A percentile compares a stretch with the other conserved stretches of the same genome.
phyloP scores from a whole-genome alignment of 2,329 filamentous ascomycete species.

The Ceratocystiopsis brevicomis region DNA sequence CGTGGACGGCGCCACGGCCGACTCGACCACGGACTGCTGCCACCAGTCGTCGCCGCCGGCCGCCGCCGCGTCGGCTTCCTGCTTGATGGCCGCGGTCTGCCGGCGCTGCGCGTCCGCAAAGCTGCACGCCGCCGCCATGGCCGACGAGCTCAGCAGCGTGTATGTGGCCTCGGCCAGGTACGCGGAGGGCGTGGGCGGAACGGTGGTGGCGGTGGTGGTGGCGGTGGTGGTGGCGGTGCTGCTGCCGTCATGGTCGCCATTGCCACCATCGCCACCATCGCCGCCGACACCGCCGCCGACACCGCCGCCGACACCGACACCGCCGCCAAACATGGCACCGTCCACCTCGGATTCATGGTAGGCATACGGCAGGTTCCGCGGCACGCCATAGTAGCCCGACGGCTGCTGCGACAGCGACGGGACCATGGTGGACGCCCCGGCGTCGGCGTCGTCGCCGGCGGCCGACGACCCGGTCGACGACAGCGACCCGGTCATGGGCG shows the following conservation, averaged over 20 bases:
- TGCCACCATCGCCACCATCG: too few relatives aligned
- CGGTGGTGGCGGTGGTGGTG: too few relatives aligned
- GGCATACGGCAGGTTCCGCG: conserved; percentile 7
- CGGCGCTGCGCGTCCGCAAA: neutral
- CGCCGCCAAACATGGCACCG: conserved; percentile 13
- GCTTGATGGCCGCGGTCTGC: neutral
- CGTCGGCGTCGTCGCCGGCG: neutral
- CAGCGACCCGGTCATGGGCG: conserved; percentile 5
- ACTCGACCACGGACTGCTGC: conserved; percentile 5
- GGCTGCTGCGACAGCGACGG: neutral
- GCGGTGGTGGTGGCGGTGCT: too few relatives aligned
- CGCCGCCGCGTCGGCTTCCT: neutral
- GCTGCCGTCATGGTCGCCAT: neutral
- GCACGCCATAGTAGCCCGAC: neutral
- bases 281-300: neutral
- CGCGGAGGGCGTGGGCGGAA: conserved; percentile 1
- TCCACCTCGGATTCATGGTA: conserved; percentile 9
- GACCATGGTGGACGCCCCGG: neutral
- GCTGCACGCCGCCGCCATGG: conserved; percentile 3
- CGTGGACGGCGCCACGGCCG: conserved; percentile 1
- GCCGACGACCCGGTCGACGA: conserved; percentile 6
- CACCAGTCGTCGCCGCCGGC: conserved; percentile 7
- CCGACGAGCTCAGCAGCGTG: conserved; percentile 3
- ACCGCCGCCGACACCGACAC: neutral
- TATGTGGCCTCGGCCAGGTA: conserved; percentile 6